Evolutionary conservation across 148 eudicot species (phyloP).

Genomic region (Polygonum maritimum): DNA sequence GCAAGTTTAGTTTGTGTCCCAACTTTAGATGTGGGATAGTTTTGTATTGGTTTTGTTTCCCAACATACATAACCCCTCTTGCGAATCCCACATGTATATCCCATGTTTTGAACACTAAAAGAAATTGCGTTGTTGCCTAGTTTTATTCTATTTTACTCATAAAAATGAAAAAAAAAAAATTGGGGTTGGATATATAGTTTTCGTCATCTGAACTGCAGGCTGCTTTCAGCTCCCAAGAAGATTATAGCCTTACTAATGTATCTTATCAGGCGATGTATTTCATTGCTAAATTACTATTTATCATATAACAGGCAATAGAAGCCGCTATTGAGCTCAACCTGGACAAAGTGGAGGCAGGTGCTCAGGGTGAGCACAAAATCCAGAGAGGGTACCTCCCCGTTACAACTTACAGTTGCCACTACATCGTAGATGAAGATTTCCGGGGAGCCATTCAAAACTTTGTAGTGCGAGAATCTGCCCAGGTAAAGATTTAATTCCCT

Average conservation of each 20-base stretch:
- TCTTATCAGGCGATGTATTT: background rate
- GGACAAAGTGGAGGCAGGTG: constrained; percentile 95
- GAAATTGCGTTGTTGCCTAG: too few relatives aligned
- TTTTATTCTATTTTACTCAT: too few relatives aligned
- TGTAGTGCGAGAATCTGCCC: constrained; percentile 67
- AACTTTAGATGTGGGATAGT: too few relatives aligned
- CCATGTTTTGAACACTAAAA: too few relatives aligned
- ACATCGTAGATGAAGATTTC: constrained; percentile 65
- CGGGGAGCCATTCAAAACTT: constrained; percentile 53
- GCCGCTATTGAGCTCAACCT: constrained; percentile 92
- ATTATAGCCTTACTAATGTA: background rate
- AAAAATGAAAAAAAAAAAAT: background rate
- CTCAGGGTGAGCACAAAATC: constrained; percentile 98
- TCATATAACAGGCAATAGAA: constrained; percentile 70
- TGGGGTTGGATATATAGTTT: background rate
- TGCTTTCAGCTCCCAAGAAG: background rate
- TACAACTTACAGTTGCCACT: constrained; percentile 84
- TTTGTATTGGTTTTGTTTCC: too few relatives aligned
- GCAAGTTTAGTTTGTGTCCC: too few relatives aligned
- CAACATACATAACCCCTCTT: too few relatives aligned
- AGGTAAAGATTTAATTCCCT: constrained; percentile 34
- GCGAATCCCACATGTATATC: too few relatives aligned
- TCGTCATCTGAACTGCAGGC: background rate
- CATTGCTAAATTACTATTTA: background rate
- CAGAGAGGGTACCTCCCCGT: constrained; percentile 94